A percentile compares a stretch with the other conserved stretches of the same genome.
phyloP scores from a whole-genome alignment of 2,329 filamentous ascomycete species.

The Diaporthe velutina region DNA sequence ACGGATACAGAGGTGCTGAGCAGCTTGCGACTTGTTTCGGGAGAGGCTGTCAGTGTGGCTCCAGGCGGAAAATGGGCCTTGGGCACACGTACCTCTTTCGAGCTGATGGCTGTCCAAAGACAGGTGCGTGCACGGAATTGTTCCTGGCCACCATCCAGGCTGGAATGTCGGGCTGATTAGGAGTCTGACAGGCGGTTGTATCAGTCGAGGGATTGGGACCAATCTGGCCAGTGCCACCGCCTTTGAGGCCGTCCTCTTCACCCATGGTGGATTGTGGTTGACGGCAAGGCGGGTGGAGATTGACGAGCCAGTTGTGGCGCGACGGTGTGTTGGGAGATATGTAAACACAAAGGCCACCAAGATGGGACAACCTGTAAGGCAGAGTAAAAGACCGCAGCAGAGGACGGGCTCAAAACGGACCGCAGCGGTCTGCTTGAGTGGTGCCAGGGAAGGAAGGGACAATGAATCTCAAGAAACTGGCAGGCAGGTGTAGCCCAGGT shows the following conservation, averaged over 20 bases:
- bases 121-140: neutral
- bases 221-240: neutral
- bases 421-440: neutral
- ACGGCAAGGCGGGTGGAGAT: neutral
- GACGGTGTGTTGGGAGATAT: neutral
- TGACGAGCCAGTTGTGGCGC: neutral
- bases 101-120: neutral
- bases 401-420: neutral
- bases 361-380: neutral
- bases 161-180: neutral
- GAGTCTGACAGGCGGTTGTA: neutral
- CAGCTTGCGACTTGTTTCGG: neutral
- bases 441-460: neutral
- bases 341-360: neutral
- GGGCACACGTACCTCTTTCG: neutral
- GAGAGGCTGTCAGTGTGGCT: neutral
- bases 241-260: neutral
- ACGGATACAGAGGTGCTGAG: neutral
- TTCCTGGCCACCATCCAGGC: slow-evolving; percentile 2
- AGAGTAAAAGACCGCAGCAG: neutral
- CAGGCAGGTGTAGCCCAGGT: neutral
- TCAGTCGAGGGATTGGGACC: neutral
- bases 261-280: neutral
- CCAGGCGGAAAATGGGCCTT: too few relatives aligned
- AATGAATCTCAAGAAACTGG: neutral